phyloP scores from a whole-genome alignment of 495 filamentous ascomycete genomes.

The Penicillium canariense region DNA sequence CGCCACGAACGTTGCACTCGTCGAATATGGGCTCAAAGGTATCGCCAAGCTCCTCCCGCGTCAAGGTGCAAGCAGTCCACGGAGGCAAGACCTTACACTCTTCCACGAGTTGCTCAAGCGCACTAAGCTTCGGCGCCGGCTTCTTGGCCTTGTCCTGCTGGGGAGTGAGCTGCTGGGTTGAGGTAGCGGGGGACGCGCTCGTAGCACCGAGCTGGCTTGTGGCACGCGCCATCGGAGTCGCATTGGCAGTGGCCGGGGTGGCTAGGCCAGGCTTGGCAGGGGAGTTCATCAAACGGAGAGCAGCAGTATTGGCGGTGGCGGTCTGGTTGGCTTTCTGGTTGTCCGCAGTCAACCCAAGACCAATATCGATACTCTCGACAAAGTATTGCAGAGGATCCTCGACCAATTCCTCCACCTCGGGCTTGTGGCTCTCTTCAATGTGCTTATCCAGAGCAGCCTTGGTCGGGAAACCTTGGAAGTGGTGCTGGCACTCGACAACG shows the following conservation, averaged over 20 bases:
- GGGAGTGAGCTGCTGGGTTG: slow-evolving; percentile 44
- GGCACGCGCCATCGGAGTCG: slow-evolving; percentile 44
- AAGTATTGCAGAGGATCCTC: slow-evolving; percentile 48
- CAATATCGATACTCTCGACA: slow-evolving; percentile 42
- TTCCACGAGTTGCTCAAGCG: slow-evolving; percentile 21
- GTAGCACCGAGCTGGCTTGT: slow-evolving; percentile 40
- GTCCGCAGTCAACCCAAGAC: slow-evolving; percentile 35
- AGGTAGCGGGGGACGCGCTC: slow-evolving; percentile 38
- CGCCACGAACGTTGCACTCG: neutral
- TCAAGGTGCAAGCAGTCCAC: slow-evolving; percentile 44
- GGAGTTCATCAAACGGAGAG: slow-evolving; percentile 22
- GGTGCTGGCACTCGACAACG: slow-evolving; percentile 43
- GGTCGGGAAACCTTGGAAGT: slow-evolving; percentile 45
- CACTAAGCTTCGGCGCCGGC: slow-evolving; percentile 26
- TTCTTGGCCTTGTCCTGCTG: slow-evolving; percentile 34
- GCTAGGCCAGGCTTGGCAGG: slow-evolving; percentile 36
- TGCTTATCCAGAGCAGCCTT: slow-evolving; percentile 49
- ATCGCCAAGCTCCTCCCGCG: slow-evolving; percentile 42
- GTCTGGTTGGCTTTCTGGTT: slow-evolving; percentile 24
- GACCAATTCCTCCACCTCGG: slow-evolving; percentile 40
- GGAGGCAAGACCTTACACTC: slow-evolving; percentile 8
- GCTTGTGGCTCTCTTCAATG: slow-evolving; percentile 44
- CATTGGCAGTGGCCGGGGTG: slow-evolving; percentile 34
- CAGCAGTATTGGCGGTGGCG: slow-evolving; percentile 11
- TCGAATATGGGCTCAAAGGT: slow-evolving; percentile 30